A percentile compares a stretch with the other conserved stretches of the same genome.
Evolutionary conservation across 768 basidiomycete genomes (phyloP).

Genomic region (Coprinopsis strossmayeri): DNA sequence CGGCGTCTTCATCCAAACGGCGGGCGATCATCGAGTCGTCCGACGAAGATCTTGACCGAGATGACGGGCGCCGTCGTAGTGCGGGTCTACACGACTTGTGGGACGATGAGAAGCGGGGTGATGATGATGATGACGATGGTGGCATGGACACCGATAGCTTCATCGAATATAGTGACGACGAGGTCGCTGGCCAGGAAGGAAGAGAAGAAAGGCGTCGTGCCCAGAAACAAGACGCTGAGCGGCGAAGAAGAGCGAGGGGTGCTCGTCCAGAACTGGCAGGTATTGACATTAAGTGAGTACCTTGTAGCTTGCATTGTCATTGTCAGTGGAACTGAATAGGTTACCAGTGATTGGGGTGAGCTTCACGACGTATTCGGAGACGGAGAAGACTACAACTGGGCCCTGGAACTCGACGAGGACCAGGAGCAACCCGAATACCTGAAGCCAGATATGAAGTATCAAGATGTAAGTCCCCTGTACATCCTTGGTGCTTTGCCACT

Average conservation of each 20-base stretch:
- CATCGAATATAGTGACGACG: slow-evolving; percentile 76
- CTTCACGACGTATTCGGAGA: slow-evolving; percentile 95
- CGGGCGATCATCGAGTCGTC: slow-evolving; percentile 61
- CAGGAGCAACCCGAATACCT: slow-evolving; percentile 32
- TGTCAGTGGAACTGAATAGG: slow-evolving; percentile 10
- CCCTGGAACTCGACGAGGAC: slow-evolving; percentile 78
- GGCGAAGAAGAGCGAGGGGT: slow-evolving; percentile 56
- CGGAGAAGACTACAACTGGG: slow-evolving; percentile 95
- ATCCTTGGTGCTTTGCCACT: slow-evolving; percentile 9
- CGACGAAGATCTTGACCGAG: slow-evolving; percentile 67
- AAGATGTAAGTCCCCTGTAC: slow-evolving; percentile 72
- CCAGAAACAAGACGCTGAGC: slow-evolving; percentile 59
- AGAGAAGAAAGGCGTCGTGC: slow-evolving; percentile 70
- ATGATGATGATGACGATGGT: slow-evolving; percentile 67
- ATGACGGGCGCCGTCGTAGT: slow-evolving; percentile 47
- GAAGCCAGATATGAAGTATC: slow-evolving; percentile 78
- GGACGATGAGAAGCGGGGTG: slow-evolving; percentile 68
- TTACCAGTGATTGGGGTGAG: slow-evolving; percentile 83
- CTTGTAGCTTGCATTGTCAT: slow-evolving; percentile 2
- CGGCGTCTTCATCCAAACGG: slow-evolving; percentile 53
- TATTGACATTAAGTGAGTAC: slow-evolving; percentile 75
- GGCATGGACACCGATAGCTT: slow-evolving; percentile 76
- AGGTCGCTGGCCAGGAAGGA: slow-evolving; percentile 69
- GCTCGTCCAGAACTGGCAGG: slow-evolving; percentile 68
- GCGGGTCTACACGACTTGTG: slow-evolving; percentile 71